Evolutionary conservation across 2,329 filamentous ascomycete genomes (phyloP), one percentile per base, ranked within the genome.

Genomic region (Penicillium sp.): DNA sequence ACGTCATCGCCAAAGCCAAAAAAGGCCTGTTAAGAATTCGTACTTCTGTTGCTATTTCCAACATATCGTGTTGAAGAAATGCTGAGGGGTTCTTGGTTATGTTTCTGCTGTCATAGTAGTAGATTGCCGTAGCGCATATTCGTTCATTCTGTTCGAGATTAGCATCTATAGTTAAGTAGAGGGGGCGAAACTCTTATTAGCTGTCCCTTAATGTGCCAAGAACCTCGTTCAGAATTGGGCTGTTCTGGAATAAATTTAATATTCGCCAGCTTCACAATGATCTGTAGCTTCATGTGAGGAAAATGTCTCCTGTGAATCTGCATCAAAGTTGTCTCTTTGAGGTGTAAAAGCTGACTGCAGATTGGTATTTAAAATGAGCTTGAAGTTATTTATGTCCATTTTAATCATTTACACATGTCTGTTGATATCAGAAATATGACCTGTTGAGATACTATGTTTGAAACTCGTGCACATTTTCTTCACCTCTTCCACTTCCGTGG

Each of bases 61-160:
- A 0, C 16, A 28, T 56, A 37, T 36, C 63, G 0, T 59, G 54
- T 8, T 79, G 79, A 3, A 77, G 78, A 61, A 88, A 85, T 0
- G 71, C 69, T 0, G 88, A 74, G 4, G 66, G 68, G 56, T 74
- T 81, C 1, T 81, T 72, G 0, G 82, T 84, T 52, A 88, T 80
- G 67, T 89, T 89, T 0, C 86, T 77, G 51, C 70, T 74, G 60
- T 86, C 82, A 61, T 85, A 85, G 69, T 88, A 88, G 73, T 86
- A 88, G 3, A 89, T 73, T 0, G 85, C 82, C 0, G 84, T 85
- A 0, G 84, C 84, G 56, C 78, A 80, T 28, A 89, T 88, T 56
- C 80, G 80, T 65, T 88, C 85, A 62, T 88, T 88, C 67, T 71
- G 50, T n/a, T 19, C 2, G n/a, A 8, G 22, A 10, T 50, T 57